Base-by-base conservation (phyloP, 1,284 basidiomycete genomes). In the Ustilago loliicola region DNA sequence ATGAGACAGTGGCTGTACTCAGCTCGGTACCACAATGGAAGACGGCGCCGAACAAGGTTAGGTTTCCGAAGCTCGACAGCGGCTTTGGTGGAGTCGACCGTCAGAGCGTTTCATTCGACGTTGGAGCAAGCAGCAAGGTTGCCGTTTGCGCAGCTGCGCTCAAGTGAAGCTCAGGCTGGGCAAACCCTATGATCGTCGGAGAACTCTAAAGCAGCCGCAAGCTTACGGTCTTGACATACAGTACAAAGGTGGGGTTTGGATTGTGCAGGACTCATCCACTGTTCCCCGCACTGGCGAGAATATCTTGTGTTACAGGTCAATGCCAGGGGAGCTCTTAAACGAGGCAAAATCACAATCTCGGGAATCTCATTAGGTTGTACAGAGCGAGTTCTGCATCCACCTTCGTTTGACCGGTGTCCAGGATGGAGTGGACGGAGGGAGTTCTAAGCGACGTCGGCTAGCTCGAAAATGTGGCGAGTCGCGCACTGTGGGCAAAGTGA, bases 371-470 rank as follows among this genome's bases (percentile, higher is more conserved):
- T 29, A 15, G 25, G 23, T 17, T 15, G 25, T 50, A 10, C 13
- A 30, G 13, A 9, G 1, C 48, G 25, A 15, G 25, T 27, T 27
- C 25, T 27, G 48, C 48, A 50, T 50, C 25, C 25, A 29, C 15
- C 45, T 27, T 23, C 36, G 53, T 17, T 34, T 47, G 25, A 45
- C 56, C 56, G 56, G 56, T 47, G 56, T 47, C 15, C 40, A 32
- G 45, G 6, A 21, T 27, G 56, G n/a, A n/a, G 36, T n/a, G 17
- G 8, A 29, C 7, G 15, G 25, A 50, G 48, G 25, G 11, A 50
- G 48, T 11, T 50, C 48, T 50, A 62, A 62, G 51, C 52, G 51
- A 62, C 17, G 27, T 62, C 60, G 60, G 51, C 52, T 54, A 62
- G 51, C 50, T 10, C 25, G 19, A 47, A 61, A 53, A 32, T 34